Evolutionary conservation across 2,329 filamentous ascomycete species (phyloP).

Genomic region (Botrytis aclada): DNA sequence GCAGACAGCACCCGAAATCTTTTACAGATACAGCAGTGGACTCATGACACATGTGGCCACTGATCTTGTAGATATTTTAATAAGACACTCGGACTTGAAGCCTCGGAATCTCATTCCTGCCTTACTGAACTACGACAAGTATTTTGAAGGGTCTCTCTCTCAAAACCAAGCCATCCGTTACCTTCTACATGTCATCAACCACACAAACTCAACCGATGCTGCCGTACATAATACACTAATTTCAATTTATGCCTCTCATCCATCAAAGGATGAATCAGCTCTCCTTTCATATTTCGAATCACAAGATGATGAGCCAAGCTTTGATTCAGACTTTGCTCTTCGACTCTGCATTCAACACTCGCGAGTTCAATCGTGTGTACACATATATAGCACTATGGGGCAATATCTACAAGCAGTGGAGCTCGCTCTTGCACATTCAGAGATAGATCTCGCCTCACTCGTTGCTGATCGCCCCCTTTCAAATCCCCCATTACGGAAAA

Average conservation of each 20-base stretch:
- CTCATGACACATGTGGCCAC: constrained; percentile 84
- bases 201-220: constrained; percentile 73
- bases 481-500: constrained; percentile 78
- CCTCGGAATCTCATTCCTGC: constrained; percentile 88
- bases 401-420: constrained; percentile 93
- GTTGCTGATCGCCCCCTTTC: constrained; percentile 84
- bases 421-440: constrained; percentile 82
- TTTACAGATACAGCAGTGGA: constrained; percentile 96
- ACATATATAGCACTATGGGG: constrained; percentile 96
- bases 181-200: constrained; percentile 87
- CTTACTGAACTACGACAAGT: constrained; percentile 87
- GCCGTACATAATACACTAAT: constrained; percentile 97
- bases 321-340: constrained; percentile 94
- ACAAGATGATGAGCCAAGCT: constrained; percentile 81
- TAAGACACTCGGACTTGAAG: constrained; percentile 83
- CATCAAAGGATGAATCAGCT: constrained; percentile 77
- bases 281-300: constrained; percentile 86
- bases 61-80: constrained; percentile 90
- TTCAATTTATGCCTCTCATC: constrained; percentile 87
- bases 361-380: constrained; percentile 88
- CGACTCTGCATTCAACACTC: constrained; percentile 93
- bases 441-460: constrained; percentile 83
- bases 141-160: constrained; percentile 61
- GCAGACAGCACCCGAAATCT: constrained; percentile 87
- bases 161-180: constrained; percentile 94